These are phyloP conservation scores for Starmerella etchellsii DNA, from an alignment of 805 yeast genomes.

Conservation along the genomic window DNA sequence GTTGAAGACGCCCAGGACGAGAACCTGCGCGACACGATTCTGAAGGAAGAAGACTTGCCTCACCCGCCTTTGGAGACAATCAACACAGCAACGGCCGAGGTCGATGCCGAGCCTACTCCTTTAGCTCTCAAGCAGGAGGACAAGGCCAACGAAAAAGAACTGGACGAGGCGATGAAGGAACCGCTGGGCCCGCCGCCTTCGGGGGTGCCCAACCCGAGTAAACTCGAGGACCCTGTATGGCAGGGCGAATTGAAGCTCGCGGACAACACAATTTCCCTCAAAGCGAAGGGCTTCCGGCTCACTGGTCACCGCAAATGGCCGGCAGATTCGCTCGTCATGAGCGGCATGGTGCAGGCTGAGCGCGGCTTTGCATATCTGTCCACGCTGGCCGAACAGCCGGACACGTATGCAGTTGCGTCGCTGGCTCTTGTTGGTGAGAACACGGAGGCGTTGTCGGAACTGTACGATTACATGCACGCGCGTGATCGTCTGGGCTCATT, in stretches of 20 bases:
- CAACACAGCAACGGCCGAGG: conserved; percentile 49
- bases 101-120: conserved; percentile 70
- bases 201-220: neutral
- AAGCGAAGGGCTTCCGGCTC: conserved; percentile 3
- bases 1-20: conserved; percentile 62
- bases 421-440: conserved; percentile 32
- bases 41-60: conserved; percentile 39
- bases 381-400: conserved; percentile 23
- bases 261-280: neutral
- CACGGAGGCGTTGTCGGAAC: conserved; percentile 20
- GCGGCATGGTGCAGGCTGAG: conserved; percentile 47
- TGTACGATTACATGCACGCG: conserved; percentile 36
- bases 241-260: conserved; percentile 20
- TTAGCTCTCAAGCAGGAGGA: conserved; percentile 54
- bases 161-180: conserved; percentile 7
- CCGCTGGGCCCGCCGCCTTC: conserved; percentile 17
- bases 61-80: conserved; percentile 29
- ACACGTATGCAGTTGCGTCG: conserved; percentile 34
- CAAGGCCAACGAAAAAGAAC: conserved; percentile 3
- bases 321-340: conserved; percentile 32
- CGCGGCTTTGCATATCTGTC: conserved; percentile 47
- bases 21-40: conserved; percentile 52
- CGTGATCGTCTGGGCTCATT: conserved; percentile 49
- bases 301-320: conserved; percentile 22
- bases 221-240: conserved; percentile 5